Evolutionary conservation across 345 rosid species (phyloP).

Genomic region (Arabidopsis suecica): DNA sequence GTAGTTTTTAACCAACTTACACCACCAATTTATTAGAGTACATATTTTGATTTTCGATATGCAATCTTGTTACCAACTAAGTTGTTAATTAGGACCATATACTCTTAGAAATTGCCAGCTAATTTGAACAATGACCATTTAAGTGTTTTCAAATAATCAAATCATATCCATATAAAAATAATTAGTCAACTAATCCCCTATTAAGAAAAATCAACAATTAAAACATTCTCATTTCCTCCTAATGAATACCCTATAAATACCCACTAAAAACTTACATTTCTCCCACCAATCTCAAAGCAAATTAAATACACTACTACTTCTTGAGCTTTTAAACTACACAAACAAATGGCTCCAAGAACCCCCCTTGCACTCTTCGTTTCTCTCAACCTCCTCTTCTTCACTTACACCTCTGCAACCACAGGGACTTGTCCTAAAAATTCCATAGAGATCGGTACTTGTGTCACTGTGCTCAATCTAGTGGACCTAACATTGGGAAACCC

Average conservation of each 20-base stretch:
- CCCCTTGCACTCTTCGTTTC: slow-evolving; percentile 58
- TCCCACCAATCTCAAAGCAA: slow-evolving; percentile 30
- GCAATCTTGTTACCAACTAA: no score
- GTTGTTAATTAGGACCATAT: no score
- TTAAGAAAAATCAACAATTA: no score
- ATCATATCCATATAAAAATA: no score
- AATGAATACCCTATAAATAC: slow-evolving; percentile 30
- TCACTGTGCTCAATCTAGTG: slow-evolving; percentile 46
- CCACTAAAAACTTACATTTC: slow-evolving; percentile 13
- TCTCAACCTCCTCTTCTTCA: slow-evolving; percentile 58
- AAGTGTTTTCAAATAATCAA: no score
- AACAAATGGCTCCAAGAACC: slow-evolving; percentile 55
- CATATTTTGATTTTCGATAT: no score
- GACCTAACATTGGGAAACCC: slow-evolving; percentile 48
- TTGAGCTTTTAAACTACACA: background rate
- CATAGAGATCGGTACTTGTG: slow-evolving; percentile 50
- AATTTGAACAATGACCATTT: no score
- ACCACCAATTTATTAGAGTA: no score
- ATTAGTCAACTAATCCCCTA: no score
- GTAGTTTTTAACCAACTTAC: no score
- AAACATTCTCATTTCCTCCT: no score
- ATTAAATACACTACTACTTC: slow-evolving; percentile 8
- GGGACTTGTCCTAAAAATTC: slow-evolving; percentile 50
- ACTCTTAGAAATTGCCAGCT: no score
- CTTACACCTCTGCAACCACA: slow-evolving; percentile 49